phyloP scores from a whole-genome alignment of 208 protist genomes.

The Trypanosoma cruzi region DNA sequence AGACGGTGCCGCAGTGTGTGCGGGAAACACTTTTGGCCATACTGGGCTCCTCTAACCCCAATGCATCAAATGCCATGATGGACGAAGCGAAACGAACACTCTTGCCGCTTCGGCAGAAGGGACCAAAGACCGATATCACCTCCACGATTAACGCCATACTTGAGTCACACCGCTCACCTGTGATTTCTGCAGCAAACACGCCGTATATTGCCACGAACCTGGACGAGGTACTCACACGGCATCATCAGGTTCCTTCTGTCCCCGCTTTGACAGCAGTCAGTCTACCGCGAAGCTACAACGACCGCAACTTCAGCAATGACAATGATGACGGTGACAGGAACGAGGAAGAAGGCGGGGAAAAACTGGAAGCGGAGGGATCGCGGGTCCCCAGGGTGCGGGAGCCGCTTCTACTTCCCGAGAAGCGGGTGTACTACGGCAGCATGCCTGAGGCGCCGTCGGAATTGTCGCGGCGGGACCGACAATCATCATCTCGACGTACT shows the following conservation, averaged over 20 bases:
- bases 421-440: slow-evolving; percentile 9
- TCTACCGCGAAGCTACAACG: background rate
- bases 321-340: background rate
- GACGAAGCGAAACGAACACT: slow-evolving; percentile 11
- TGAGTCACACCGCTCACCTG: slow-evolving; percentile 24
- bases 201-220: slow-evolving; percentile 5
- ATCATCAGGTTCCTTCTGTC: background rate
- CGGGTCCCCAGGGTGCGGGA: background rate
- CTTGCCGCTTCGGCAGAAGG: slow-evolving; percentile 34
- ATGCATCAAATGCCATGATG: background rate
- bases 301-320: background rate
- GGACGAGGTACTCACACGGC: slow-evolving; percentile 5
- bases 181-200: slow-evolving; percentile 6
- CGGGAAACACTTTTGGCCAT: slow-evolving; percentile 17
- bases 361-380: background rate
- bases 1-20: slow-evolving; percentile 20
- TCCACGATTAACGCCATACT: slow-evolving; percentile 24
- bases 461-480: background rate
- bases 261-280: background rate
- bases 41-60: background rate
- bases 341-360: background rate
- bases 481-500: background rate
- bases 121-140: slow-evolving; percentile 24
- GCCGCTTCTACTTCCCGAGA: slow-evolving; percentile 12
- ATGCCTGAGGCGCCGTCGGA: background rate